Base-by-base conservation (phyloP, 2,329 filamentous ascomycete species). In the Fusarium nematophilum region DNA sequence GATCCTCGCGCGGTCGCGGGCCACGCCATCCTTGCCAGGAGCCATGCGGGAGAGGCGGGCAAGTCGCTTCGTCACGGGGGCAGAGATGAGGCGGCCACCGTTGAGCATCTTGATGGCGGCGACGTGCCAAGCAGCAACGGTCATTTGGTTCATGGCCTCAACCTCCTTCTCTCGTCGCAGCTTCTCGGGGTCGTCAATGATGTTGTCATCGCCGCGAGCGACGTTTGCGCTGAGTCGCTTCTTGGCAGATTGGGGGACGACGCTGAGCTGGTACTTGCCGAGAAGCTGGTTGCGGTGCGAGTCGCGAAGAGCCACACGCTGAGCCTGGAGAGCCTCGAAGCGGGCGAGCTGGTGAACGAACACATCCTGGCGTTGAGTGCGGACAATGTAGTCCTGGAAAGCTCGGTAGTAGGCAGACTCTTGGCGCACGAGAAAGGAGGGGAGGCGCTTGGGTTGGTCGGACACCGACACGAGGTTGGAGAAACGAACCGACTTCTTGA, bases 331-430 rank as follows among this genome's bases (percentile, higher is more conserved):
- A 18, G 92, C 92, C 73, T 98, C 94, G 56, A 94, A 96, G 42
- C 95, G 90, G 18, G 91, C 85, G 52, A 92, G 87, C 34, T 92
- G 90, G 74, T 96, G 91, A 49, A 96, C 85, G 72, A 97, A 97
- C 9, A 89, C 87, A 74, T 98, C 95, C 14, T 82, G 79, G 47
- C 82, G 81, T 52, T 86, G 86, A 11, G 86, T 86, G 26, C 86
- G 85, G 54, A 90, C 83, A 38, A 88, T 79, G 64, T 91, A 84
- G 70, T 90, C 87, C 65, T 92, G 88, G 73, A 97, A 97, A 9
- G 92, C 92, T 58, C 91, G 89, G 78, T 93, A 94, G 76, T 97
- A 97, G 5, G 93, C 90, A 4, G 90, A 89, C 69, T 95, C 91
- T 70, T 85, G 80, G 53, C 80, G 81, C 18, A 74, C 53, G 25